Evolutionary conservation across 2,329 filamentous ascomycete species (phyloP).

Genomic region (Canariomyces notabilis): DNA sequence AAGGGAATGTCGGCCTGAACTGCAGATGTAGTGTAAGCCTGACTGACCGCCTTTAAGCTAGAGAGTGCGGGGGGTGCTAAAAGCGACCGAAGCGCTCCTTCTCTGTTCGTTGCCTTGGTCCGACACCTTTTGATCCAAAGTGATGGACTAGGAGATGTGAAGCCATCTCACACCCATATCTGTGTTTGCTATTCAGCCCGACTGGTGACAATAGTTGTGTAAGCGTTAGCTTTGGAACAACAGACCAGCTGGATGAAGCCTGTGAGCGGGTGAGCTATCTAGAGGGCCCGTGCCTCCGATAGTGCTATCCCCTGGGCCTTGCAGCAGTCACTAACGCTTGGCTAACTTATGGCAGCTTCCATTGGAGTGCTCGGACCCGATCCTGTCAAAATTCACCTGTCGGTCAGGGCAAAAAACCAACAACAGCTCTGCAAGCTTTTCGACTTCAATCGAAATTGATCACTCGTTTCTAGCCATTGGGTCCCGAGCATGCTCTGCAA

Average conservation of each 20-base stretch:
- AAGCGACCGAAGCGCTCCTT: background rate
- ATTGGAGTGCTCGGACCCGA: background rate
- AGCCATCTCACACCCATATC: too few relatives aligned
- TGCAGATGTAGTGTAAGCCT: background rate
- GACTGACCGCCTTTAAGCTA: background rate
- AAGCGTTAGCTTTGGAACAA: background rate
- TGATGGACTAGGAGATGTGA: too few relatives aligned
- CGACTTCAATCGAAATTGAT: constrained; percentile 15
- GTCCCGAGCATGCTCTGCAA: constrained; percentile 17
- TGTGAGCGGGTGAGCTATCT: background rate
- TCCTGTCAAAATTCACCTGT: constrained; percentile 6
- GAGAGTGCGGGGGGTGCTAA: background rate
- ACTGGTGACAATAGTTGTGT: too few relatives aligned
- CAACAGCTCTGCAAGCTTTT: constrained; percentile 16
- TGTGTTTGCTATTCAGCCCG: too few relatives aligned
- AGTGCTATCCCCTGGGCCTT: constrained; percentile 4
- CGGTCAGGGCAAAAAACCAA: constrained; percentile 13
- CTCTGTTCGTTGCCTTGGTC: background rate
- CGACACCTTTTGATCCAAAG: background rate
- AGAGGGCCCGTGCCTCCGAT: constrained; percentile 15
- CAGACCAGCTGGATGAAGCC: background rate
- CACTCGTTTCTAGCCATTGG: constrained; percentile 25
- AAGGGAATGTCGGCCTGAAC: background rate
- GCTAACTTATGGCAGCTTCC: background rate
- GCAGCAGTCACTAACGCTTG: constrained; percentile 7